Evolutionary conservation across 331 rosid genomes (phyloP), one percentile per base, ranked within the genome.

Genomic region (Saraca asoca): DNA sequence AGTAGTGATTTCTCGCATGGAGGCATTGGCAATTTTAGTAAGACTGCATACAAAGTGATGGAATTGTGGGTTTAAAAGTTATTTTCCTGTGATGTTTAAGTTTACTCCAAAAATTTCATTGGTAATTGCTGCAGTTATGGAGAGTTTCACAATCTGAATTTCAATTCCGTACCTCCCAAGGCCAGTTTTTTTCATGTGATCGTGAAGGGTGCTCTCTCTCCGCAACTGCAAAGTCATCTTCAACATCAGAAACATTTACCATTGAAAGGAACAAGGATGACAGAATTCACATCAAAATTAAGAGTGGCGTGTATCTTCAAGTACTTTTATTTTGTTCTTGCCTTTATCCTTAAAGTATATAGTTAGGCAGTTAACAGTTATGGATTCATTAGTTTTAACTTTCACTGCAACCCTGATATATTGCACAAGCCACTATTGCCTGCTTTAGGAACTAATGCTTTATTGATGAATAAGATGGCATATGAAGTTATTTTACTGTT

Each of bases 101-200:
- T 48, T 70, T 66, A 39, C 33, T 62, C 53, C 19, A 56, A 45
- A 15, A 12, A 12, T 54, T 56, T 71, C 39, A 7, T 39, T 31
- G 58, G 50, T 65, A 29, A 43, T 45, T 76, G 56, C 58, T 68
- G 75, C 76, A 89, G 98, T 74, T 89, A 63, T 92, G 90, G 95
- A 87, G 98, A 81, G 72, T 84, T 51, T 85, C 96, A 0, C 80
- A 70, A 77, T 90, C 82, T 49, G 82, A 85, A 60, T 87, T 89
- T 82, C 90, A 85, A 61, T 70, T 90, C 50, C 86, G 88, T 18
- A 82, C 94, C 49, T 67, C 70, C 6, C 73, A 66, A 61, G 96
- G 95, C 35, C 90, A 85, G 73, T 90, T 90, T 81, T 82, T 93
- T 62, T 81, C 91, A 17, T 87, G 95, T 65, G 81, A 75, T 76